phyloP scores from a whole-genome alignment of 148 eudicot species.

The Salicornia ramosissima region DNA sequence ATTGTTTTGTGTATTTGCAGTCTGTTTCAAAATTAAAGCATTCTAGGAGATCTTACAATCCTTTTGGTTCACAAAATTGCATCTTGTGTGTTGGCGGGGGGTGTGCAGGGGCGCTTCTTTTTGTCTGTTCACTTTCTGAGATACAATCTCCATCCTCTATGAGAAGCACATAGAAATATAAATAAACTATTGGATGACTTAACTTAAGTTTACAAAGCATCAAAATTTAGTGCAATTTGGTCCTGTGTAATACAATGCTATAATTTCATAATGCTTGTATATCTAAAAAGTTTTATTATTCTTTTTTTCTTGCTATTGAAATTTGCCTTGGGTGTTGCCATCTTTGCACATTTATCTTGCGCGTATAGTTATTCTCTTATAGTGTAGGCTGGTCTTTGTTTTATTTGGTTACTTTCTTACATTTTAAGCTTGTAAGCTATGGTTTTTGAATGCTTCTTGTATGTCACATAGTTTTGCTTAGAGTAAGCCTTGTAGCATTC shows the following conservation, averaged over 20 bases:
- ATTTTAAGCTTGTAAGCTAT: not conserved
- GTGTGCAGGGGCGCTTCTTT: not conserved
- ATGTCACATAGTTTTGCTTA: not conserved
- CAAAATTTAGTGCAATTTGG: not conserved
- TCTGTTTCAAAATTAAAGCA: not conserved
- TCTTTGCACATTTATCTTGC: not conserved
- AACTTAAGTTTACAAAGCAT: too few relatives aligned
- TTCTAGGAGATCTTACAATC: not conserved
- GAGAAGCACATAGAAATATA: not conserved
- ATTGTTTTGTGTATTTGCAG: not conserved
- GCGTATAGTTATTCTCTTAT: not conserved
- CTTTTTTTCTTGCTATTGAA: not conserved
- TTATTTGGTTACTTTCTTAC: not conserved
- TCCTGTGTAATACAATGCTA: not conserved
- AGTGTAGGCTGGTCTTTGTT: not conserved
- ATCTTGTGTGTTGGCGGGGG: not conserved
- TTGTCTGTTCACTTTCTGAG: not conserved
- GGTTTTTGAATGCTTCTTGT: not conserved
- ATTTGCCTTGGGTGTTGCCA: not conserved
- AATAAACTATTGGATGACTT: too few relatives aligned
- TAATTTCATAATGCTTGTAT: not conserved
- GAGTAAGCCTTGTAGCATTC: not conserved
- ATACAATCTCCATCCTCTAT: not conserved
- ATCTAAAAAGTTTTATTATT: not conserved
- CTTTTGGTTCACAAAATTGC: not conserved